Evolutionary conservation across 768 basidiomycete species (phyloP).

Genomic region (Leccinum barrowsii): DNA sequence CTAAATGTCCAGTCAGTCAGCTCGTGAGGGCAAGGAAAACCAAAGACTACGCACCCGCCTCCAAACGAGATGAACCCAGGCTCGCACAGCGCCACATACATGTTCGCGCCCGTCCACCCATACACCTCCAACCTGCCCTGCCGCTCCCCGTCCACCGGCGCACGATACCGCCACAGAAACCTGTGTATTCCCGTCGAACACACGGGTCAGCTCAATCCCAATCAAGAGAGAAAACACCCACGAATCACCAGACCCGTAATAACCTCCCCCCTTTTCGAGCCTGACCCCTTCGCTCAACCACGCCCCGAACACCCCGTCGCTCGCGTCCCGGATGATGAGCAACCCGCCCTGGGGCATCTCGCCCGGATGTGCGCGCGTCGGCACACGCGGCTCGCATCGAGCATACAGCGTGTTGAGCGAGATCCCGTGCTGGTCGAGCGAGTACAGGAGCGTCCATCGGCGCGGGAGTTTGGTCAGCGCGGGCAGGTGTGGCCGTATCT

Average conservation of each 20-base stretch:
- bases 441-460: constrained; percentile 80
- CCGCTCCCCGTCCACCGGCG: constrained; percentile 12
- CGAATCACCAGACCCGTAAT: constrained; percentile 86
- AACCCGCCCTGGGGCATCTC: constrained; percentile 44
- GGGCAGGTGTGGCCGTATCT: constrained; percentile 74
- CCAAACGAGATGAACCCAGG: constrained; percentile 80
- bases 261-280: constrained; percentile 62
- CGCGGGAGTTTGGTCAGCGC: constrained; percentile 67
- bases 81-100: constrained; percentile 87
- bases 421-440: constrained; percentile 92
- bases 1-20: constrained; percentile 19
- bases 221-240: constrained; percentile 18
- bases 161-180: constrained; percentile 33
- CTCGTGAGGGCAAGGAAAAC: neutral
- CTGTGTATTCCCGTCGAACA: neutral
- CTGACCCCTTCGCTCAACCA: constrained; percentile 74
- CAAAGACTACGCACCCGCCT: constrained; percentile 65
- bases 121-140: constrained; percentile 53
- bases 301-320: constrained; percentile 70
- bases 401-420: constrained; percentile 85
- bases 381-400: constrained; percentile 45
- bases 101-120: constrained; percentile 85
- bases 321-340: constrained; percentile 61
- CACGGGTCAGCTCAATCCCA: neutral
- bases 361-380: constrained; percentile 20